These are phyloP conservation scores for Candida andamanensis DNA, from an alignment of 805 yeast genomes.

Conservation along the genomic window DNA sequence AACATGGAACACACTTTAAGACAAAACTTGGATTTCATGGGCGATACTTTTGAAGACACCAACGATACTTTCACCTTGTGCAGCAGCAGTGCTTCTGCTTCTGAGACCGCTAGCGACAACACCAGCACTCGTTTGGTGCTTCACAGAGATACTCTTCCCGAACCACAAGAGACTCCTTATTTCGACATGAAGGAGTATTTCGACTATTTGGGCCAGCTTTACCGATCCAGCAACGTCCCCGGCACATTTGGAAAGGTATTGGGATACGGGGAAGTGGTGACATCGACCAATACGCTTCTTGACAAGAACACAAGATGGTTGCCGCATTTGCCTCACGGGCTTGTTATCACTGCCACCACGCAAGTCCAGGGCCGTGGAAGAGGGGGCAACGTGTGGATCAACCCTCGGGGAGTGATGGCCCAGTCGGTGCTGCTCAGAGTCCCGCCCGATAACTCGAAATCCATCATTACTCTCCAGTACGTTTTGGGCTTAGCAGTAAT, in stretches of 20 bases:
- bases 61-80: constrained; percentile 46
- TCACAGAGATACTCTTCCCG: constrained; percentile 44
- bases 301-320: constrained; percentile 66
- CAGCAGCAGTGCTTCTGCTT: no score
- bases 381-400: constrained; percentile 93
- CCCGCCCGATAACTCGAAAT: constrained; percentile 36
- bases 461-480: constrained; percentile 84
- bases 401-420: constrained; percentile 89
- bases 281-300: constrained; percentile 78
- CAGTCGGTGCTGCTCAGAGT: constrained; percentile 65
- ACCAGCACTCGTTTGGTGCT: constrained; percentile 48
- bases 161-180: constrained; percentile 56
- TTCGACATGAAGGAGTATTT: constrained; percentile 63
- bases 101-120: constrained; percentile 19
- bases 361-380: constrained; percentile 93
- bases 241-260: constrained; percentile 56
- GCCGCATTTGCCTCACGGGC: constrained; percentile 62
- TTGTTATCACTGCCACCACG: constrained; percentile 64
- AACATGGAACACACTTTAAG: constrained; percentile 36
- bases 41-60: constrained; percentile 41
- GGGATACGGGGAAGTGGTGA: constrained; percentile 81
- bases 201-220: constrained; percentile 29
- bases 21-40: constrained; percentile 30
- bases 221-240: constrained; percentile 5
- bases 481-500: constrained; percentile 77